These are phyloP conservation scores for Fragaria vesca DNA, from an alignment of 306 rosid species.

Conservation along the genomic window DNA sequence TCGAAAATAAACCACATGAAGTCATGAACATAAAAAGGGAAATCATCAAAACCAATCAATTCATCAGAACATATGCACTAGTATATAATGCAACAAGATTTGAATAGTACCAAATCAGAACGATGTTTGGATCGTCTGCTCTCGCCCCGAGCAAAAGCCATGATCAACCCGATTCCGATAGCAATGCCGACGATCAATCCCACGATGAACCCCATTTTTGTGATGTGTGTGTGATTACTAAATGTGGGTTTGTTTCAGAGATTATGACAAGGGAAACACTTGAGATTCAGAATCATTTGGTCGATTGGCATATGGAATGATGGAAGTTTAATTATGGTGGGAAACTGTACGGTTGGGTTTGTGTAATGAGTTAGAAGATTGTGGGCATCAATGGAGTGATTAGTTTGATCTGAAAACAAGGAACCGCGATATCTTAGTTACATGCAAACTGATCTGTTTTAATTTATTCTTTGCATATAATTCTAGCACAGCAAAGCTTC, in stretches of 20 bases:
- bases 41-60: background rate
- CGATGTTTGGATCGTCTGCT: slow-evolving; percentile 66
- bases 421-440: background rate
- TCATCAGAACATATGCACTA: background rate
- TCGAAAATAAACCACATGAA: background rate
- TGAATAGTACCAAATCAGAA: slow-evolving; percentile 50
- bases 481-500: background rate
- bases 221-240: background rate
- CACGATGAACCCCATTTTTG: slow-evolving; percentile 57
- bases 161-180: slow-evolving; percentile 58
- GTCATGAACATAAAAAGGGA: background rate
- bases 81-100: background rate
- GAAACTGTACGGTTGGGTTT: slow-evolving; percentile 21
- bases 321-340: slow-evolving; percentile 19
- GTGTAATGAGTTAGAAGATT: background rate
- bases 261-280: slow-evolving; percentile 15
- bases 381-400: slow-evolving; percentile 7
- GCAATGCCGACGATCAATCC: slow-evolving; percentile 64
- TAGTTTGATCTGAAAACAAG: slow-evolving; percentile 16
- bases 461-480: too few relatives aligned
- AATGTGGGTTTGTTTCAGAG: background rate
- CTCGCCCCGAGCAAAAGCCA: slow-evolving; percentile 58
- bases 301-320: background rate
- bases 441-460: too few relatives aligned
- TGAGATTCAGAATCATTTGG: slow-evolving; percentile 24